Evolutionary conservation across 768 basidiomycete species (phyloP).

Genomic region (Termitomyces sp.): DNA sequence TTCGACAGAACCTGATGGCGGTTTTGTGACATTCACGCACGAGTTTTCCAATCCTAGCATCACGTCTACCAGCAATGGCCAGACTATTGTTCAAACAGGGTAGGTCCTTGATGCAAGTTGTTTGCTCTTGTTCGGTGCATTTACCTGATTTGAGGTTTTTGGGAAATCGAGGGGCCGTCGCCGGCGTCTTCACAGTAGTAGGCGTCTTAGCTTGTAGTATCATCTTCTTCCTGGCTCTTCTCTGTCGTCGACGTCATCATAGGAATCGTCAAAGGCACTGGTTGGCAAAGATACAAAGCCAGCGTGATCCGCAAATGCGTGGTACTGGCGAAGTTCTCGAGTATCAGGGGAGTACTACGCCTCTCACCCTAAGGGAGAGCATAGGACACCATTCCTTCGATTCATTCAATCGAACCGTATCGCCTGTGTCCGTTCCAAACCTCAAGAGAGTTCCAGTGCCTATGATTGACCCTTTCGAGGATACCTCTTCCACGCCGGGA

Average conservation of each 20-base stretch:
- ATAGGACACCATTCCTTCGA: background rate
- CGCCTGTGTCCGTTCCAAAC: background rate
- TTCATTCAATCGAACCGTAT: background rate
- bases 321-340: background rate
- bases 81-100: conserved; percentile 16
- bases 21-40: conserved; percentile 42
- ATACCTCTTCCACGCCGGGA: background rate
- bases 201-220: conserved; percentile 50
- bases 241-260: conserved; percentile 36
- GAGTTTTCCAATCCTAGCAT: conserved; percentile 46
- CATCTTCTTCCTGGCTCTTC: conserved; percentile 36
- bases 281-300: conserved; percentile 29
- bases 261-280: conserved; percentile 28
- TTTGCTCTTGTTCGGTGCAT: background rate
- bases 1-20: conserved; percentile 39
- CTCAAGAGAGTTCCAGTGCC: conserved; percentile 3
- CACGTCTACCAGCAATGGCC: conserved; percentile 17
- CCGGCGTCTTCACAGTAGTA: conserved; percentile 67
- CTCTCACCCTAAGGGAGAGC: background rate
- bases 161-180: conserved; percentile 60
- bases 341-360: background rate
- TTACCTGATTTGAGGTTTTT: conserved; percentile 42
- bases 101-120: conserved; percentile 5
- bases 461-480: background rate
- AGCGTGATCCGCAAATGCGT: conserved; percentile 22